Evolutionary conservation across 306 rosid species (phyloP), one percentile per base, ranked within the genome.

Genomic region (Macrotyloma uniflorum): DNA sequence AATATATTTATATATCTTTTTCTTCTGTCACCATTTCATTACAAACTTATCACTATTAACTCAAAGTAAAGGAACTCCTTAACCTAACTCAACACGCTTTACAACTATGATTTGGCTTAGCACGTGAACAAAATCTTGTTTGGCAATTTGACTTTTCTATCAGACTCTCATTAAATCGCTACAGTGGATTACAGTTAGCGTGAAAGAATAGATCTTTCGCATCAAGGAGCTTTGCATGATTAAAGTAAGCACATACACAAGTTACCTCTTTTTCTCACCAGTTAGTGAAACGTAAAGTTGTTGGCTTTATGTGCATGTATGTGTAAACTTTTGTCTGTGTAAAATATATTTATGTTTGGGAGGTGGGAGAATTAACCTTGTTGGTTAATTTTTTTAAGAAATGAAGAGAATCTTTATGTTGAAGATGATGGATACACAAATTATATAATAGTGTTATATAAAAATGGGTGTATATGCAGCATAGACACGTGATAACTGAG

Each of bases 111-210:
- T 75, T 66, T 74, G 53, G 64, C 16, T 49, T 11, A 63, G 59
- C 67, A 50, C 38, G 75, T 54, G 63, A 28, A 20, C 42, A 46
- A 66, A 59, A 63, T 70, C 70, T 8, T 9, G 11, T 72, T 85
- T 74, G 35, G 57, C 40, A 66, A 43, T 78, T 83, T 72, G 58
- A 78, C 62, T 83, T 79, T 65, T 80, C 18, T 24, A 51, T 76
- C 74, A 32, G 15, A 51, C 64, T 79, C 38, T 72, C 67, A 81
- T 77, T 67, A 66, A 81, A 73, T 67, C 53, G 74, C 54, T 54
- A 79, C 84, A 85, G 86, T 76, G 70, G 55, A 65, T 32, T 83
- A 82, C 79, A 80, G 85, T 85, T 87, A 84, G 53, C 73, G 45
- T 26, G 49, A 45, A 36, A 26, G 64, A 33, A 79, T 18, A 55